Base-by-base conservation (phyloP, 2,329 filamentous ascomycete species). In the Huntiella omanensis region DNA sequence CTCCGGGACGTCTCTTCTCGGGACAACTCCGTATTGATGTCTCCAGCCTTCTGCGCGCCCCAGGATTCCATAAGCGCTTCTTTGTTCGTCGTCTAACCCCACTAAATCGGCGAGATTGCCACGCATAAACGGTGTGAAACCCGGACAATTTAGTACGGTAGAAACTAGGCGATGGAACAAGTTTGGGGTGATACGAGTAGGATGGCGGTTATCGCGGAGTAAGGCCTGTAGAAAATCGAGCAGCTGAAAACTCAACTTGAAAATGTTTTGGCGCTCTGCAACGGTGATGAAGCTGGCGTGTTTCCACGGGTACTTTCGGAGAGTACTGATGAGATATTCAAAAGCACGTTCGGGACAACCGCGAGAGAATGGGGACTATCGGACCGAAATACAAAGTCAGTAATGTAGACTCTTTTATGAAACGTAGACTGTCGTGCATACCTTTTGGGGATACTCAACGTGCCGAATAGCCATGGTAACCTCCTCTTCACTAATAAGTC, bases 271-370 rank as follows among this genome's bases (percentile, higher is more conserved):
- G 1, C 75, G 71, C 57, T 80, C 68, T 47, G 63, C 60, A 40
- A 79, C 61, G 5, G 71, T 79, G 60, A 80, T 72, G 45, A 64
- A 53, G 2, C 71, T 59, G 1, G 73, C 64, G 56, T 67, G 64
- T 49, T 71, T 66, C 77, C 77, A 81, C 0, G 77, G 77, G 38
- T 77, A 66, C 62, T 80, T 75, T 50, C 67, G 68, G 34, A 76
- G 55, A 1, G 71, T 78, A 56, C 72, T 77, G 53, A 80, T 76
- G 54, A 80, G 62, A 55, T 68, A 75, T 60, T 81, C 77, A 47
- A 71, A 80, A 1, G 75, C 70, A 11, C 77, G 69, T 59, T 80
- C 75, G 0, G 75, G 73, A 52, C 73, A 77, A 19, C 75, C 66
- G 48, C 64, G 67, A 6, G 71, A 68, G 55, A 73, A 80, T 0